Conservation (phyloP, 805 yeast genomes). For the Metschnikowia drakensbergensis region DNA sequence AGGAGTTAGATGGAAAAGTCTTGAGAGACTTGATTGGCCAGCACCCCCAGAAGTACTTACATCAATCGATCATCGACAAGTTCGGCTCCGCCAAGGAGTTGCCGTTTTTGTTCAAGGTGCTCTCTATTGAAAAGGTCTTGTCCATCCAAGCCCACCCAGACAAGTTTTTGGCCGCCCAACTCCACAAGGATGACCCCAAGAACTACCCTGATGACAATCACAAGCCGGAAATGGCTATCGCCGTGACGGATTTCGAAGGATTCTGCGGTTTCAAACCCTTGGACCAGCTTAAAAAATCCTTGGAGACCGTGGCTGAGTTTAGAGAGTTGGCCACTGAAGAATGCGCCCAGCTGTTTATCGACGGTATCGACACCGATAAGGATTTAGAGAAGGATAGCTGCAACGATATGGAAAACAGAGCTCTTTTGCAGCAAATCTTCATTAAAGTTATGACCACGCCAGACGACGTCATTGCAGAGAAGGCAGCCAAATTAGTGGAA, state of each 20-base stretch:
- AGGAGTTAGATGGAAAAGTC: conserved; percentile 40
- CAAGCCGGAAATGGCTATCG: conserved; percentile 99
- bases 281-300: conserved; percentile 63
- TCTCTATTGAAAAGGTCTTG: conserved; percentile 88
- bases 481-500: conserved; percentile 62
- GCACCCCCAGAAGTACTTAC: conserved; percentile 58
- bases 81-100: conserved; percentile 69
- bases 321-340: conserved; percentile 63
- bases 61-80: conserved; percentile 52
- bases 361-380: conserved; percentile 44
- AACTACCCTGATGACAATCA: conserved; percentile 98
- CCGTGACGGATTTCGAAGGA: conserved; percentile 93
- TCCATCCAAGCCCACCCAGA: conserved; percentile 98
- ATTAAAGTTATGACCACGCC: conserved; percentile 78
- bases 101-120: conserved; percentile 91
- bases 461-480: conserved; percentile 51
- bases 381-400: conserved; percentile 36
- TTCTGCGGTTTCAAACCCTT: conserved; percentile 97
- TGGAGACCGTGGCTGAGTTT: conserved; percentile 75
- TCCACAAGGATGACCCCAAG: conserved; percentile 80
- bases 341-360: conserved; percentile 49
- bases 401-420: conserved; percentile 59
- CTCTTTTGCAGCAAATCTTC: conserved; percentile 69
- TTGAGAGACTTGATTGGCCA: conserved; percentile 64
- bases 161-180: conserved; percentile 69